These are phyloP conservation scores for Aspergillus sclerotialis DNA, from an alignment of 2,329 filamentous ascomycete species.

Conservation along the genomic window DNA sequence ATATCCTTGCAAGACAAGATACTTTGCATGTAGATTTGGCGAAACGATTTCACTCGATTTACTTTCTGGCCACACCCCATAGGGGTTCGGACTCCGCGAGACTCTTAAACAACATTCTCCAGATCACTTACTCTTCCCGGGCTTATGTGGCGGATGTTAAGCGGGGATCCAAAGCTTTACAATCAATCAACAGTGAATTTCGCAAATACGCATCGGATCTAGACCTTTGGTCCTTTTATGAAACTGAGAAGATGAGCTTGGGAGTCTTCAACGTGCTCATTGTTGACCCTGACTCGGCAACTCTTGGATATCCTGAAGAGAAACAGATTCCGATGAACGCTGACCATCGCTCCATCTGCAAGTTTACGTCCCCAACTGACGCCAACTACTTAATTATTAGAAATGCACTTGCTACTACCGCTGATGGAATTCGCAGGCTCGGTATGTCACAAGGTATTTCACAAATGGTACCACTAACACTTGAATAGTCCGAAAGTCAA, in stretches of 20 bases:
- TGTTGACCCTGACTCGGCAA: conserved; percentile 36
- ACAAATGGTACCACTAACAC: not conserved
- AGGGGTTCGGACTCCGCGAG: conserved; percentile 18
- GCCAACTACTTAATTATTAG: conserved; percentile 28
- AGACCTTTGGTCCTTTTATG: conserved; percentile 42
- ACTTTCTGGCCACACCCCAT: conserved; percentile 25
- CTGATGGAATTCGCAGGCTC: not conserved
- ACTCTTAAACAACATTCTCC: conserved; percentile 25
- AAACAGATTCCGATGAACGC: conserved; percentile 31
- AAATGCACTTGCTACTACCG: conserved; percentile 10
- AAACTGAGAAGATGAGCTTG: conserved; percentile 28
- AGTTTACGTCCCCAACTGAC: conserved; percentile 30
- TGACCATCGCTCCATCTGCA: conserved; percentile 39
- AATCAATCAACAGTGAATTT: conserved; percentile 41
- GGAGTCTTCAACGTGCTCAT: conserved; percentile 22
- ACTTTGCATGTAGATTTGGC: conserved; percentile 7
- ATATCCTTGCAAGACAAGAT: conserved; percentile 15
- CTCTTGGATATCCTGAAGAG: conserved; percentile 38
- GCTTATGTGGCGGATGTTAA: conserved; percentile 34
- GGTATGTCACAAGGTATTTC: not conserved
- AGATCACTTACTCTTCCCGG: conserved; percentile 4
- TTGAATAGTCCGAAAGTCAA: conserved; percentile 3
- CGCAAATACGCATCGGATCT: conserved; percentile 31
- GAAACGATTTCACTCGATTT: conserved; percentile 9
- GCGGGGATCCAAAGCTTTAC: conserved; percentile 27